Percentiles rank a stretch among this genome's conserved stretches.
Evolutionary conservation across 768 basidiomycete genomes (phyloP).

Genomic region (Trametes maxima): DNA sequence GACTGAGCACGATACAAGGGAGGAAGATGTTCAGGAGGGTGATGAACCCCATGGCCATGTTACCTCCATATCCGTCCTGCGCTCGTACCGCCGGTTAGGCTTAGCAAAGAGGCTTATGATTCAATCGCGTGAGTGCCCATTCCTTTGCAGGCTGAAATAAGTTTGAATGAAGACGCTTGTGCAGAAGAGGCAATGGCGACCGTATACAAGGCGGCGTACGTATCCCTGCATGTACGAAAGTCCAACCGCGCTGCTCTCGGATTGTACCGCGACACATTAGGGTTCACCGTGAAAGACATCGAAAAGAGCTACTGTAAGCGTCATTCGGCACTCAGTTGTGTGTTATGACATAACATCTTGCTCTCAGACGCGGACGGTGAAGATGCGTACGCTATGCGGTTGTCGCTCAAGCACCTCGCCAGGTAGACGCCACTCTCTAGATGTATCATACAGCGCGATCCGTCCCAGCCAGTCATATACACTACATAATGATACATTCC

Average conservation of each 20-base stretch:
- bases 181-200: slow-evolving; percentile 90
- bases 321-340: slow-evolving; percentile 19
- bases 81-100: slow-evolving; percentile 88
- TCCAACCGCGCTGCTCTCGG: slow-evolving; percentile 92
- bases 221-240: slow-evolving; percentile 90
- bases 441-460: slow-evolving; percentile 11
- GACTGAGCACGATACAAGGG: slow-evolving; percentile 45
- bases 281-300: slow-evolving; percentile 83
- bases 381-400: slow-evolving; percentile 90
- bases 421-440: neutral
- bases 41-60: slow-evolving; percentile 85
- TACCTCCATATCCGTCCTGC: slow-evolving; percentile 93
- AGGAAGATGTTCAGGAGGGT: slow-evolving; percentile 60
- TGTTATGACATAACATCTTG: neutral
- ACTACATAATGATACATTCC: slow-evolving; percentile 17
- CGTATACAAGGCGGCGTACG: slow-evolving; percentile 82
- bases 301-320: slow-evolving; percentile 90
- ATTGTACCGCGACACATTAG: slow-evolving; percentile 86
- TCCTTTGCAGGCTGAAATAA: neutral
- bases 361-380: slow-evolving; percentile 88
- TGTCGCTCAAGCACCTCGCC: slow-evolving; percentile 50
- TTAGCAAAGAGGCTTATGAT: slow-evolving; percentile 94
- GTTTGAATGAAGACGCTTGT: neutral
- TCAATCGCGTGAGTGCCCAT: slow-evolving; percentile 70
- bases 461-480: slow-evolving; percentile 4